Conservation (phyloP, 1,139 yeast genomes). For the Chernovozyma aurita region DNA sequence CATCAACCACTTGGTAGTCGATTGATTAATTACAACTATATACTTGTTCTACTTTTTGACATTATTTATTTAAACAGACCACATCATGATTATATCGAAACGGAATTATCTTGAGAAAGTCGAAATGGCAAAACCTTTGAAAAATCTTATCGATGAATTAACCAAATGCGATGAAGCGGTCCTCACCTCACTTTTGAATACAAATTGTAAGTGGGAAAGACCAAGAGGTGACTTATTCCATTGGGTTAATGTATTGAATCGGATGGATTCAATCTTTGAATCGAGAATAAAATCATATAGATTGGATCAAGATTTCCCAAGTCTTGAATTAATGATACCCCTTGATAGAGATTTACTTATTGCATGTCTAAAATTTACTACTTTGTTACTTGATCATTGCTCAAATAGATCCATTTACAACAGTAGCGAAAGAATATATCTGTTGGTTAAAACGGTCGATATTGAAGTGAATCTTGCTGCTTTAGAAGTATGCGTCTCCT, state of each 20-base stretch:
- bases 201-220: slow-evolving; percentile 50
- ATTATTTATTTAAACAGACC: background rate
- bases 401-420: slow-evolving; percentile 64
- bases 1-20: no score
- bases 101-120: slow-evolving; percentile 28
- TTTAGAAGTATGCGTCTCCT: slow-evolving; percentile 55
- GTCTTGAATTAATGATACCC: slow-evolving; percentile 39
- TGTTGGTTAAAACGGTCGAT: slow-evolving; percentile 57
- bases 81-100: slow-evolving; percentile 28
- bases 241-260: slow-evolving; percentile 74
- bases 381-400: slow-evolving; percentile 64
- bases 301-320: slow-evolving; percentile 44
- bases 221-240: slow-evolving; percentile 71
- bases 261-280: slow-evolving; percentile 67
- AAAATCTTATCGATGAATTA: slow-evolving; percentile 33
- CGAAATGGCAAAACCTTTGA: slow-evolving; percentile 33
- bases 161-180: slow-evolving; percentile 24
- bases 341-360: slow-evolving; percentile 46
- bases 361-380: slow-evolving; percentile 58
- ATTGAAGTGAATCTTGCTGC: slow-evolving; percentile 59
- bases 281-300: slow-evolving; percentile 49
- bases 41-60: no score
- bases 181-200: slow-evolving; percentile 26
- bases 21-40: no score
- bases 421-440: slow-evolving; percentile 59